Evolutionary conservation across 2,329 filamentous ascomycete genomes (phyloP).

Genomic region (Colletotrichum eleusines): DNA sequence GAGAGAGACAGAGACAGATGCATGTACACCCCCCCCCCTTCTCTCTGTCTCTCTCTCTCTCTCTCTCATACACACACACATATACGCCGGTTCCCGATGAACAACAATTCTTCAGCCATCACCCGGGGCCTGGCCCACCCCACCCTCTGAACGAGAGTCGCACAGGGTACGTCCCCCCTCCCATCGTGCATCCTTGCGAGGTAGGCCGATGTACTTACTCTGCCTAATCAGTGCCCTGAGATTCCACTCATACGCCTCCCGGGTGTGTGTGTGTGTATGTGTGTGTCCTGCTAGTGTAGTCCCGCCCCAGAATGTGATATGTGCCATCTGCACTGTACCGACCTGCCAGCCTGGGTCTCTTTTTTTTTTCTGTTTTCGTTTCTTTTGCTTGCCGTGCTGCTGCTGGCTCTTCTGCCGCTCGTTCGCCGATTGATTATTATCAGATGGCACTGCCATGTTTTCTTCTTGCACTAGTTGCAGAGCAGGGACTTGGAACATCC

Average conservation of each 20-base stretch:
- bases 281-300: slow-evolving; percentile 27
- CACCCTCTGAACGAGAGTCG: slow-evolving; percentile 31
- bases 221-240: neutral
- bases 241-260: slow-evolving; percentile 30
- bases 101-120: slow-evolving; percentile 40
- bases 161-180: slow-evolving; percentile 28
- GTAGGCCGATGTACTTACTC: slow-evolving; percentile 15
- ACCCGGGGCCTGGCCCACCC: slow-evolving; percentile 28
- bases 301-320: slow-evolving; percentile 35
- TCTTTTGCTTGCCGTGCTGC: slow-evolving; percentile 32
- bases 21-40: slow-evolving; percentile 7
- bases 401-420: slow-evolving; percentile 39
- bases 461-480: slow-evolving; percentile 40
- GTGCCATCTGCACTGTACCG: slow-evolving; percentile 39
- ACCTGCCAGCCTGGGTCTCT: slow-evolving; percentile 15
- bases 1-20: slow-evolving; percentile 18
- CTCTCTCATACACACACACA: neutral
- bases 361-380: slow-evolving; percentile 7
- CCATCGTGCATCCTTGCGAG: slow-evolving; percentile 34
- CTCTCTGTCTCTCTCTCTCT: neutral
- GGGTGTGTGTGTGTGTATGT: no score
- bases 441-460: slow-evolving; percentile 40
- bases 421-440: slow-evolving; percentile 36
- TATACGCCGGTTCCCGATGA: slow-evolving; percentile 37
- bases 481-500: slow-evolving; percentile 39